Evolutionary conservation across 1,139 yeast species (phyloP), one percentile per base, ranked within the genome.

Genomic region (Geotrichum aggregatum): DNA sequence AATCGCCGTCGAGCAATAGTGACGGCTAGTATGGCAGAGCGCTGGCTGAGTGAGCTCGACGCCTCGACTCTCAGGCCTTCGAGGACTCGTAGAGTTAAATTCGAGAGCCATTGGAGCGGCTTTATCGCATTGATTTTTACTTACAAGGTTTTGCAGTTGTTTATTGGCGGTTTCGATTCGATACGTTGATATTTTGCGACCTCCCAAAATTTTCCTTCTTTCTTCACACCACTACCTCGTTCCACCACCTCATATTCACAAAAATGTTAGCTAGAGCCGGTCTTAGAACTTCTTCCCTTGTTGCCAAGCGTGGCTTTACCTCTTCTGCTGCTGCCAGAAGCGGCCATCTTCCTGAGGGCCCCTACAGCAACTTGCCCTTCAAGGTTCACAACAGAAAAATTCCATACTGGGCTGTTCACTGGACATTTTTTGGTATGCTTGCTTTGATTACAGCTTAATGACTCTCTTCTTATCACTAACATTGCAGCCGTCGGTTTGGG

Each of bases 351-450:
- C 83, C 86, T 69, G 86, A 82, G 69, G 98, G 98, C 65, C 82
- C 83, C 50, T 91, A 92, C 84, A 77, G 85, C 67, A 92, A 92
- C 80, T 68, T 92, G 61, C 98, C 98, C 61, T 92, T 91, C 83
- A 81, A 82, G 77, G 94, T 92, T 60, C 88, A 87, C 78, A 77
- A 82, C 80, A 87, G 95, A 80, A 86, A 82, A 76, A 78, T 91
- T 61, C 98, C 98, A 60, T 88, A 80, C 71, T 84, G 82, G 63
- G 75, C 88, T 50, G 77, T 83, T 61, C 95, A 84, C 77, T 84
- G 87, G 78, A 82, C 91, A 52, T 83, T 82, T 74, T 79, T 87
- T 67, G 83, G 89, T 69, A 67, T 49, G 75, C 69, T 39, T 28
- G 7, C 22, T n/a, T 14, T 39, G 16, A 10, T 10, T 18, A 49